Base-by-base conservation (phyloP, 2,329 filamentous ascomycete species). In the Ophiostoma sp. region DNA sequence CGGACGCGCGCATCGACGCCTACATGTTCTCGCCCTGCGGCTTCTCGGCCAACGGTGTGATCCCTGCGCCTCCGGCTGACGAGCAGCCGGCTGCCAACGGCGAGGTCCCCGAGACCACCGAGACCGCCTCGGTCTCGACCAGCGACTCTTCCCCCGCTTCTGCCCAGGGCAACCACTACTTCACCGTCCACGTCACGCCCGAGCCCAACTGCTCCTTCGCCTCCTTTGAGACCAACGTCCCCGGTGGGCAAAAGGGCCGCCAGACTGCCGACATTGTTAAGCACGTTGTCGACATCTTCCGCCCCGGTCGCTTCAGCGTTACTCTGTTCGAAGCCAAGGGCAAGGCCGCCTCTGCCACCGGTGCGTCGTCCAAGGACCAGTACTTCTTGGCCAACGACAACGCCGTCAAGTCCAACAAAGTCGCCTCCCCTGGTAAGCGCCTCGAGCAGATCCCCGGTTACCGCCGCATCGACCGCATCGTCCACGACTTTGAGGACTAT, bases 201-300 rank as follows among this genome's bases (percentile, higher is more conserved):
- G 96, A 99, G 86, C 94, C 95, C 17, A 91, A 97, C 79, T 99
- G 95, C 86, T 98, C 95, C 5, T 99, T 97, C 81, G 96, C 96
- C 48, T 98, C 94, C 1, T 99, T 99, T 80, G 96, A 99, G 86
- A 98, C 96, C 77, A 99, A 98, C 78, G 95, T 99, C 3, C 96
- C 96, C 1, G 92, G 94, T 33, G 91, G 90, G 5, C 94, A 97
- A 84, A 93, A 90, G 73, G 95, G 95, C 19, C 92, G 95, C 75
- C 92, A 95, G 80, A 98, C 95, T 0, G 90, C 91, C 33, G 95
- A 97, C 76, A 92, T 98, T 74, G 92, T 99, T 75, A 91, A 97
- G 82, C 94, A 98, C 77, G 96, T 98, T 0, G 94, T 98, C 61
- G 88, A 90, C 76, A 99, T 99, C 80, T 99, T 99, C 89, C 94